Evolutionary conservation across 805 yeast species (phyloP).

Genomic region (Cyberlindnera bimundalis): DNA sequence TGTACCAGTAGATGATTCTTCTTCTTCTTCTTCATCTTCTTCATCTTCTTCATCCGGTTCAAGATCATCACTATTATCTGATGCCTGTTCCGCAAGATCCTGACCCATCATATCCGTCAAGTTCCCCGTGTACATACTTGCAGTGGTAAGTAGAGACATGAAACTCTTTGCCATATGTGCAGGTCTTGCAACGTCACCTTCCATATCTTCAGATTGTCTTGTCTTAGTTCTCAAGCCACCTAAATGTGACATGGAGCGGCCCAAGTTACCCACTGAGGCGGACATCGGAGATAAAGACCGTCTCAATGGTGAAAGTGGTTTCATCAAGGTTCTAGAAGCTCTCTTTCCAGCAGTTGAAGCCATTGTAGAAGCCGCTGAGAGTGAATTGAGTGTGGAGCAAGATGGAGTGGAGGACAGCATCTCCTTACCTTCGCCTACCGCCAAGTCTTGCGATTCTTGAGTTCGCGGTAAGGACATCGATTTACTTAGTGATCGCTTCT

Average conservation of each 20-base stretch:
- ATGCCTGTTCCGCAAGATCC: not conserved
- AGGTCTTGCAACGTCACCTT: slow-evolving; percentile 33
- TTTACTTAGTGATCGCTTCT: not conserved
- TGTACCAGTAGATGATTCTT: not conserved
- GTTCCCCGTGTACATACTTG: slow-evolving; percentile 42
- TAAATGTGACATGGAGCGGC: slow-evolving; percentile 10
- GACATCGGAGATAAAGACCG: slow-evolving; percentile 13
- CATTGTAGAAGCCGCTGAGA: not conserved
- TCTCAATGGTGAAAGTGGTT: slow-evolving; percentile 13
- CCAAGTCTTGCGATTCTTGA: too few relatives aligned
- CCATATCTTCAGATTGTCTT: slow-evolving; percentile 10
- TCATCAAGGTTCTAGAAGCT: slow-evolving; percentile 9
- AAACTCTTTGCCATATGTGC: slow-evolving; percentile 49
- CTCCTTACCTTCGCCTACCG: not conserved
- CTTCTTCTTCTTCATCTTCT: not conserved
- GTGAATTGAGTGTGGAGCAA: too few relatives aligned
- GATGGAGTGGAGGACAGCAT: not conserved
- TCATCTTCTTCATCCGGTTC: not conserved
- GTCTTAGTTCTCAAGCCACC: slow-evolving; percentile 1
- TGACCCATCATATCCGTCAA: slow-evolving; percentile 33
- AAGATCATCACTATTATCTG: not conserved
- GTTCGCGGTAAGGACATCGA: too few relatives aligned
- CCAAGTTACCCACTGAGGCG: slow-evolving; percentile 8
- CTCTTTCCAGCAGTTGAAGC: slow-evolving; percentile 5
- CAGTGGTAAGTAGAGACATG: slow-evolving; percentile 53